Evolutionary conservation across 2,329 filamentous ascomycete species (phyloP), one percentile per base, ranked within the genome.

Genomic region (Thermothelomyces thermophilus): DNA sequence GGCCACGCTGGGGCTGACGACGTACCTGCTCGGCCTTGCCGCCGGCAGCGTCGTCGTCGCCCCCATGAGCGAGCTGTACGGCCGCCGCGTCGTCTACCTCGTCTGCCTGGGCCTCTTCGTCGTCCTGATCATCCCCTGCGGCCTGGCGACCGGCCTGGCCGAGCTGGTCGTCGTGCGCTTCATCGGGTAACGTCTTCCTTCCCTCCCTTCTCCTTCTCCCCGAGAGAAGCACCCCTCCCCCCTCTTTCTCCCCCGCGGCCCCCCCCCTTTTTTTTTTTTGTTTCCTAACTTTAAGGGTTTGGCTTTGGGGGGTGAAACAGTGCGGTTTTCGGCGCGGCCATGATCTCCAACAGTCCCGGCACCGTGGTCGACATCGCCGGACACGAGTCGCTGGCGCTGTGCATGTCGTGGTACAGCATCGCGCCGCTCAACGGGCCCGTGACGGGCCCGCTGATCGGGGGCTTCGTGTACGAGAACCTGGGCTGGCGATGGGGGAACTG

Each of bases 401-500:
- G 84, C 36, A 88, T 95, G 67, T 87, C 83, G 4, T 74, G 95
- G 30, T 95, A 89, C 82, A 80, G 77, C 53, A 82, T 95, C 47
- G 90, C 88, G 0, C 90, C 90, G 0, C 78, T 95, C 65, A 95
- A 95, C 62, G 90, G 86, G 14, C 86, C 75, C 1, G 66, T 67
- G 2, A 69, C 66, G 1, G 65, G 64, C 22, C 61, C 57, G 0
- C 26, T 90, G 1, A 83, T 95, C 30, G 90, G 90, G 19, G 90
- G 90, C 0, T 94, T 95, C 58, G 79, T 86, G 1, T 87, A 67
- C 57, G 75, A 90, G 65, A 82, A 85, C 55, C 71, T 93, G 2
- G 89, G 88, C 10, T 96, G 90, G 90, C 72, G 90, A 26, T 95
- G 89, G 88, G 84, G 84, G 33, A 86, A 87, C 62, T 95, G 87